Percentiles rank a stretch among this genome's conserved stretches.
phyloP scores from a whole-genome alignment of 2,329 filamentous ascomycete genomes.

The Penicillium griseofulvum region DNA sequence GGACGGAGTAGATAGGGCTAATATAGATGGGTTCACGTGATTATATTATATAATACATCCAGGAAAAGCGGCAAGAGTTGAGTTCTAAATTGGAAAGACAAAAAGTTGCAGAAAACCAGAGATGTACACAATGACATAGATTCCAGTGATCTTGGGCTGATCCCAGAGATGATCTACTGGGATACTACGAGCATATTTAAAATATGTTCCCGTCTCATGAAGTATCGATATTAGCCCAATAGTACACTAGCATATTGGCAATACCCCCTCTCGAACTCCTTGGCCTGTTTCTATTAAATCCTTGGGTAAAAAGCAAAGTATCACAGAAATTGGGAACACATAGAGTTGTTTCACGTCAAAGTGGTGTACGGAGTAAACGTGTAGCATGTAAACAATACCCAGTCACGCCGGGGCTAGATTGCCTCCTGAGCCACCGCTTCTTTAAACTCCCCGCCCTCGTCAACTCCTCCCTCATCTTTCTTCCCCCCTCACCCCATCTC shows the following conservation, averaged over 20 bases:
- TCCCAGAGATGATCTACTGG: background rate
- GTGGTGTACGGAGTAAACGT: background rate
- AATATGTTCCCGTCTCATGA: background rate
- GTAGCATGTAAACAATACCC: constrained; percentile 4
- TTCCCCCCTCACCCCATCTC: constrained; percentile 11
- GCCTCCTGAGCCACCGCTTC: constrained; percentile 32
- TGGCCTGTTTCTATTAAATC: background rate
- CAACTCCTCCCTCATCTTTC: constrained; percentile 1
- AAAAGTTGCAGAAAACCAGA: background rate
- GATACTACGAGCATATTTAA: background rate
- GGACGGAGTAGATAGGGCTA: background rate
- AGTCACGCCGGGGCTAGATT: constrained; percentile 12
- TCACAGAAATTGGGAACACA: background rate
- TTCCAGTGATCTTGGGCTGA: background rate
- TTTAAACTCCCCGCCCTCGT: constrained; percentile 18
- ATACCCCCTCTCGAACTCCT: background rate
- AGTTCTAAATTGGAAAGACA: background rate
- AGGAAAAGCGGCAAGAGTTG: background rate
- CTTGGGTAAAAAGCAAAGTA: background rate
- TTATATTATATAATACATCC: background rate
- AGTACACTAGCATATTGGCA: background rate
- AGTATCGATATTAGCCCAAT: background rate
- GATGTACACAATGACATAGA: background rate
- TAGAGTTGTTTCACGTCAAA: background rate
- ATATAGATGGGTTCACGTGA: background rate